Evolutionary conservation across 2,329 filamentous ascomycete species (phyloP).

Genomic region (Didymella lethalis): DNA sequence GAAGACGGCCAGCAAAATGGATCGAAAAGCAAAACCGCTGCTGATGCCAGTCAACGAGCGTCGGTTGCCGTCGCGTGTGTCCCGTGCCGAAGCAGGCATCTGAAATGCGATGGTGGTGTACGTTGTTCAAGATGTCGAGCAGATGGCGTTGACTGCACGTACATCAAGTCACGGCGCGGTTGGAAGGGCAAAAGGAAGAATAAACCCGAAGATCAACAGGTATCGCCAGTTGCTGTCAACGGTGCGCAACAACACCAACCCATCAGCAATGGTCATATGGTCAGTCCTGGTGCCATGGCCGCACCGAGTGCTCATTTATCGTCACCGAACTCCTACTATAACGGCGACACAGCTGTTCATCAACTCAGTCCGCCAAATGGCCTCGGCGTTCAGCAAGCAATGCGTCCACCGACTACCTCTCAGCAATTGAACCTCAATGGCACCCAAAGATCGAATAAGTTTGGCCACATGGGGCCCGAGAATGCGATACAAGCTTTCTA

Average conservation of each 20-base stretch:
- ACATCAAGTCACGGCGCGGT: constrained; percentile 61
- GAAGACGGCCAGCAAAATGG: constrained; percentile 29
- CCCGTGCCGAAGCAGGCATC: constrained; percentile 60
- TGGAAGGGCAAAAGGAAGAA: constrained; percentile 56
- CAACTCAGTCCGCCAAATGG: constrained; percentile 36
- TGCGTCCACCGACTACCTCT: constrained; percentile 29
- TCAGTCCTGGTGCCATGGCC: constrained; percentile 11
- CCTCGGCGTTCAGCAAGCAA: constrained; percentile 30
- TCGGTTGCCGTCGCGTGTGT: constrained; percentile 59
- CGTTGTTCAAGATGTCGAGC: constrained; percentile 59
- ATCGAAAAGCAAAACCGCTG: constrained; percentile 30
- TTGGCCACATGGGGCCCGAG: constrained; percentile 39
- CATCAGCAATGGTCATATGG: constrained; percentile 31
- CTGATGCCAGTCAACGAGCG: constrained; percentile 30
- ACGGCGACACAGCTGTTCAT: constrained; percentile 34
- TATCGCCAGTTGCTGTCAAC: constrained; percentile 30
- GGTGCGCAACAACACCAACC: constrained; percentile 32
- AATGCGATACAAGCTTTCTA: constrained; percentile 46
- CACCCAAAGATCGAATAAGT: constrained; percentile 40
- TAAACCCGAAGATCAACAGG: constrained; percentile 42
- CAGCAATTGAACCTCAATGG: constrained; percentile 46
- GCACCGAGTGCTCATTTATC: constrained; percentile 34
- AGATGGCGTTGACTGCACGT: constrained; percentile 58
- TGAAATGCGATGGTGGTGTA: constrained; percentile 62
- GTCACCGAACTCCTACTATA: constrained; percentile 45